Evolutionary conservation across 1,284 basidiomycete species (phyloP).

Genomic region (Agroathelia rolfsii): DNA sequence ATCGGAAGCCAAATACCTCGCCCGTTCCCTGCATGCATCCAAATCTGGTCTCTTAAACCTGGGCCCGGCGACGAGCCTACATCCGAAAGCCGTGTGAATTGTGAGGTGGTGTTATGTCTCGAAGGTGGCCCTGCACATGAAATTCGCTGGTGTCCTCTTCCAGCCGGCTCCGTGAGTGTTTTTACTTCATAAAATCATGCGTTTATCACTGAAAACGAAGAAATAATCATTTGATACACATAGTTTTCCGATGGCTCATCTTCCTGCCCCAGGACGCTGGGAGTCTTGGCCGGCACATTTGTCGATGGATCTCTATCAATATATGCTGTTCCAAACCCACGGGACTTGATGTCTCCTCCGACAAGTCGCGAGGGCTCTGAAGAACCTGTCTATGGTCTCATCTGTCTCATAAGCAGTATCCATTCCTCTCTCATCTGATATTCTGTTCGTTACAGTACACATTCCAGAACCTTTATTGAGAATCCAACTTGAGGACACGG

Average conservation of each 20-base stretch:
- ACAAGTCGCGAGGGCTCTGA: slow-evolving; percentile 16
- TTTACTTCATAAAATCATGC: neutral
- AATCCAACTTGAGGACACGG: slow-evolving; percentile 63
- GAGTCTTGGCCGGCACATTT: slow-evolving; percentile 74
- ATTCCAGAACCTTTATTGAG: slow-evolving; percentile 54
- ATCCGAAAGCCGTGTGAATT: slow-evolving; percentile 36
- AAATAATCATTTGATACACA: neutral
- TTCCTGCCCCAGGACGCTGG: slow-evolving; percentile 51
- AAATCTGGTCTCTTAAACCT: slow-evolving; percentile 49
- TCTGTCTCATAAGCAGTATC: slow-evolving; percentile 11
- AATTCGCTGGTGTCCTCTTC: slow-evolving; percentile 84
- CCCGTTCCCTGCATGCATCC: slow-evolving; percentile 52
- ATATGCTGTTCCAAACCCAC: slow-evolving; percentile 69
- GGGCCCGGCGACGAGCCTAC: slow-evolving; percentile 6
- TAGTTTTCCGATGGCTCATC: neutral
- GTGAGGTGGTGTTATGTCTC: slow-evolving; percentile 71
- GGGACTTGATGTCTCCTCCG: slow-evolving; percentile 28
- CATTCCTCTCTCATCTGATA: slow-evolving; percentile 1
- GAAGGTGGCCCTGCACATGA: slow-evolving; percentile 68
- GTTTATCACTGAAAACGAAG: slow-evolving; percentile 1
- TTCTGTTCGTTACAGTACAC: slow-evolving; percentile 32
- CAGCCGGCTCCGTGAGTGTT: slow-evolving; percentile 41
- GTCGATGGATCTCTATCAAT: slow-evolving; percentile 75
- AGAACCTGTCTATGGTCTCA: slow-evolving; percentile 33
- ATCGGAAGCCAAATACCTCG: slow-evolving; percentile 44